A percentile compares a stretch with the other conserved stretches of the same genome.
Evolutionary conservation across 2,329 filamentous ascomycete genomes (phyloP).

Genomic region (Calonectria pseudoturangicola): DNA sequence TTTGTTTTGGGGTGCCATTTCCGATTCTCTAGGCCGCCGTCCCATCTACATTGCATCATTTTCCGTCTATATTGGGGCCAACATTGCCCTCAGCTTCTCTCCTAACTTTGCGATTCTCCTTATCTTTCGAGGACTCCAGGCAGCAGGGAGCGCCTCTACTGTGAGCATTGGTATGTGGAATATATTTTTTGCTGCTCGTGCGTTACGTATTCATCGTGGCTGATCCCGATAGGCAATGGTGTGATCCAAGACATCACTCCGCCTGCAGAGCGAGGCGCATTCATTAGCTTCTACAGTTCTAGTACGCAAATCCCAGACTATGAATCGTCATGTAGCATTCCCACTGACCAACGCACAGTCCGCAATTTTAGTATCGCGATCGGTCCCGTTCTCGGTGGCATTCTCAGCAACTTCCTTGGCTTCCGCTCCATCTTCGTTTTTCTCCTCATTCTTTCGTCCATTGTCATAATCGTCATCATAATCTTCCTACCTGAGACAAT

Average conservation of each 20-base stretch:
- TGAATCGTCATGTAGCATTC: too few species aligned
- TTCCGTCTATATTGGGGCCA: slow-evolving; percentile 67
- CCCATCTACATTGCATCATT: slow-evolving; percentile 67
- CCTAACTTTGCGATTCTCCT: slow-evolving; percentile 66
- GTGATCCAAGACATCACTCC: slow-evolving; percentile 58
- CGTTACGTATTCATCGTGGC: neutral
- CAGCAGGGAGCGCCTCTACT: slow-evolving; percentile 67
- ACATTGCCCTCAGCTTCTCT: slow-evolving; percentile 66
- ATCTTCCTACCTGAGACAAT: slow-evolving; percentile 33
- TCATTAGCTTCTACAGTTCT: slow-evolving; percentile 58
- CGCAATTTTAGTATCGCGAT: slow-evolving; percentile 34
- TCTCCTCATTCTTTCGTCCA: slow-evolving; percentile 17
- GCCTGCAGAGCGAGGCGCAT: slow-evolving; percentile 52
- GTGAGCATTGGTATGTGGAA: slow-evolving; percentile 65
- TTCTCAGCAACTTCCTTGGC: slow-evolving; percentile 27
- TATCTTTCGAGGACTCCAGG: slow-evolving; percentile 67
- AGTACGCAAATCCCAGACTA: slow-evolving; percentile 48
- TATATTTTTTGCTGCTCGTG: too few species aligned
- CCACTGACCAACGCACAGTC: neutral
- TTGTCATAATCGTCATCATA: slow-evolving; percentile 18
- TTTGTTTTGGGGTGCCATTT: slow-evolving; percentile 68
- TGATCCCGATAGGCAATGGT: slow-evolving; percentile 52
- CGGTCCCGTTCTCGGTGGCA: slow-evolving; percentile 35
- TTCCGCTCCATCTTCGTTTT: slow-evolving; percentile 37
- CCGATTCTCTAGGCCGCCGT: slow-evolving; percentile 67